These are phyloP conservation scores for Funneliformis geosporum DNA, from an alignment of 192 early-diverging fungal genomes.

Conservation along the genomic window DNA sequence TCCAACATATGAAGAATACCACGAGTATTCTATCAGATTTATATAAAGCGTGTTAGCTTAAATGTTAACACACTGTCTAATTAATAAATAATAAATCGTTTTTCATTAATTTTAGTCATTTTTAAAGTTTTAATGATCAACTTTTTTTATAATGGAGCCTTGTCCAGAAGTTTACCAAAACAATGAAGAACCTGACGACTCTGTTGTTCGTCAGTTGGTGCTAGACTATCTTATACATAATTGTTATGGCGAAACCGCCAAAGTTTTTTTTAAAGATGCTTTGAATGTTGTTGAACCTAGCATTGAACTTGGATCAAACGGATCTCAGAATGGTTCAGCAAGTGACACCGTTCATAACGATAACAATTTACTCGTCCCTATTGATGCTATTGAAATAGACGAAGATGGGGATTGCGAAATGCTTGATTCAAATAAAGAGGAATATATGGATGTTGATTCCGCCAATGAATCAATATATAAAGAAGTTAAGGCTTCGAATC, in stretches of 20 bases:
- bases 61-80: too few relatives aligned
- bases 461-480: neutral
- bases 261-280: conserved; percentile 55
- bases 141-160: conserved; percentile 16
- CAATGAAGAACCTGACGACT: conserved; percentile 34
- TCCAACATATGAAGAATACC: too few relatives aligned
- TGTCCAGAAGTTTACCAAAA: conserved; percentile 3
- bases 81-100: neutral
- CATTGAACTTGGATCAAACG: conserved; percentile 21
- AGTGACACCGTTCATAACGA: conserved; percentile 26
- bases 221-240: conserved; percentile 69
- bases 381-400: neutral
- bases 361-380: neutral
- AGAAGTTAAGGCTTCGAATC: neutral
- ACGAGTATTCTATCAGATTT: too few relatives aligned
- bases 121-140: neutral
- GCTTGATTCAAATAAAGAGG: conserved; percentile 29
- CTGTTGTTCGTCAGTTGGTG: conserved; percentile 52
- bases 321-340: conserved; percentile 26
- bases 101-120: neutral
- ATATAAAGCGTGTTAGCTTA: too few relatives aligned
- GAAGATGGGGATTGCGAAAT: conserved; percentile 24
- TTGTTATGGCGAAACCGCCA: conserved; percentile 67
- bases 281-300: conserved; percentile 39
- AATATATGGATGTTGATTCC: conserved; percentile 36